These are phyloP conservation scores for Chaetomium cochliodes DNA, from an alignment of 495 filamentous ascomycete species.

Conservation along the genomic window DNA sequence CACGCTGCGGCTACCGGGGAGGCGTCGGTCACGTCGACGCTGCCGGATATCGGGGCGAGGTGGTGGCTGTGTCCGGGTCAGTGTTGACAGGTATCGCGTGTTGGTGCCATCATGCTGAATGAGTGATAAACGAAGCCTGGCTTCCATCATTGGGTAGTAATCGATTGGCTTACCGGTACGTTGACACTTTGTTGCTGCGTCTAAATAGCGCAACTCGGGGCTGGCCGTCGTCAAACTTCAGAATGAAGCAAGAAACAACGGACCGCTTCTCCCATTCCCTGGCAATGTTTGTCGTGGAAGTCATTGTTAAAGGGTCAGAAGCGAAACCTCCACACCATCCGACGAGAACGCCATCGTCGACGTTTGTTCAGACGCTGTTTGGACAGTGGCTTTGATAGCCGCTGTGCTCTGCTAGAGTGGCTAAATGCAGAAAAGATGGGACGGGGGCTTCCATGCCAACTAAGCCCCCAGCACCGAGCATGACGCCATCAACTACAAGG, in stretches of 20 bases:
- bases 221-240: slow-evolving; percentile 39
- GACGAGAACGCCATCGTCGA: background rate
- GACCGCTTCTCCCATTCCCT: slow-evolving; percentile 39
- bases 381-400: no score
- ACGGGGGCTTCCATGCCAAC: no score
- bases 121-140: background rate
- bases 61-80: slow-evolving; percentile 43
- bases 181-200: slow-evolving; percentile 56
- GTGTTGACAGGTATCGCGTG: background rate
- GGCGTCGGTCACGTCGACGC: slow-evolving; percentile 52
- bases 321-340: background rate
- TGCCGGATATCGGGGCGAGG: slow-evolving; percentile 60
- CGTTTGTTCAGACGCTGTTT: no score
- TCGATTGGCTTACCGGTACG: slow-evolving; percentile 41
- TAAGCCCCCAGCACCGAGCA: no score
- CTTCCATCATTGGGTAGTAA: no score
- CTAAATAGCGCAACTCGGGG: slow-evolving; percentile 57
- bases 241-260: slow-evolving; percentile 59
- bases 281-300: background rate
- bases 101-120: background rate
- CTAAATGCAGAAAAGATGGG: no score
- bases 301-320: slow-evolving; percentile 11
- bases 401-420: no score
- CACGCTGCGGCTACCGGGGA: slow-evolving; percentile 55
- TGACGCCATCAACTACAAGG: no score